Evolutionary conservation across 148 eudicot species (phyloP), one percentile per base, ranked within the genome.

Genomic region (Suaeda aralocaspica): DNA sequence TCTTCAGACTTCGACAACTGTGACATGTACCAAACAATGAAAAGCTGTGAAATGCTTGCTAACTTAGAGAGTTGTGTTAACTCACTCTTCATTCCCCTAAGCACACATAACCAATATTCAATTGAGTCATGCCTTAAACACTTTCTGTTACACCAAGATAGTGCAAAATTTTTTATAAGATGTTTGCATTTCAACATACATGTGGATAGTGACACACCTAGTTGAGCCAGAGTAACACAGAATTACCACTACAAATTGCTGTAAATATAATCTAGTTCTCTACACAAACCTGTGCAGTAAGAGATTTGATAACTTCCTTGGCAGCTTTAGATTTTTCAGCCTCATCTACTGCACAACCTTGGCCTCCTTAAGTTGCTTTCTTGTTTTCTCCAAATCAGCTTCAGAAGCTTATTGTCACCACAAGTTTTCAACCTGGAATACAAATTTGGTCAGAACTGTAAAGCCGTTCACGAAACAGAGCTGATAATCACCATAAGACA

Each of bases 281-380:
- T 59, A 33, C 55, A 31, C n/a, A 52, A 59, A 92, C 98, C 93
- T 92, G 96, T 48, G 84, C 76, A 81, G 89, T 88, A 19, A 93
- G 85, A 52, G 95, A 84, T 77, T 82, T 88, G 59, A 93, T 88
- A 56, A 85, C 94, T 88, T 88, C 96, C 77, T 87, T 90, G 59
- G 96, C 89, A 76, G 95, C 95, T 80, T 74, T 85, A 72, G 88
- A 80, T 80, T 85, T 93, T 63, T 77, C 96, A 79, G 96, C 88
- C 80, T 93, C 96, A 73, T 87, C 91, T 30, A 76, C 81, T 63
- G 95, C 88, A 75, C 24, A 59, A 78, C 85, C 66, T 82, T 85
- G 36, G 90, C 88, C 69, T 88, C 95, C 75, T 81, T 82, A 45
- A 88, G 81, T 79, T 85, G 83, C 80, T 73, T 83, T 50, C 83